Evolutionary conservation across 2,329 filamentous ascomycete genomes (phyloP).

Genomic region (Plenodomus tracheiphilus): DNA sequence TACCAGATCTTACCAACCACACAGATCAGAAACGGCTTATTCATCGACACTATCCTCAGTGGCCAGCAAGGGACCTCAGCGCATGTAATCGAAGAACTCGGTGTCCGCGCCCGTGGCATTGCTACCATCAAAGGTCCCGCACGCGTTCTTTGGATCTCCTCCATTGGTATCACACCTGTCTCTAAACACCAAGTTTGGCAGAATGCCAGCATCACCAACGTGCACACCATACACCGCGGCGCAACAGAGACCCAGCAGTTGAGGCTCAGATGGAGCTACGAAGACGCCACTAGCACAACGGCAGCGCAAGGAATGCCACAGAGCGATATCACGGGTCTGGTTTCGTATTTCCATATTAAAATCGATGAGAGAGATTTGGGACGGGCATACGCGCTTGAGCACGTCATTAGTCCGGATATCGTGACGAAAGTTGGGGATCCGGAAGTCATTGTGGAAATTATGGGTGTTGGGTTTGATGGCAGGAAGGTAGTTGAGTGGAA

Average conservation of each 20-base stretch:
- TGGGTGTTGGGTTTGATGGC: slow-evolving; percentile 5
- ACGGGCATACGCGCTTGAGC: slow-evolving; percentile 37
- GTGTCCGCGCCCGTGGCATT: slow-evolving; percentile 17
- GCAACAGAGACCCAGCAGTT: slow-evolving; percentile 20
- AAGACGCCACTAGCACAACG: background rate
- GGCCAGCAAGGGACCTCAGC: background rate
- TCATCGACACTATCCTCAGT: background rate
- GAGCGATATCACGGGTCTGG: slow-evolving; percentile 41
- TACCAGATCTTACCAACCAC: slow-evolving; percentile 2
- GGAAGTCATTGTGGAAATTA: background rate
- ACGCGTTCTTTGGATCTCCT: background rate
- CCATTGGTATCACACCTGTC: slow-evolving; percentile 2
- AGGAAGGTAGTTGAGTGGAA: background rate
- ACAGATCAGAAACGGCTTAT: background rate
- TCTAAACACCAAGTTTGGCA: slow-evolving; percentile 21
- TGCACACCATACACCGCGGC: slow-evolving; percentile 11
- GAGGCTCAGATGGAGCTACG: slow-evolving; percentile 33
- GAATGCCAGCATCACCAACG: slow-evolving; percentile 6
- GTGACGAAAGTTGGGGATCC: slow-evolving; percentile 1
- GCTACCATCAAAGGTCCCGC: background rate
- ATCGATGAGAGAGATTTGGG: slow-evolving; percentile 25
- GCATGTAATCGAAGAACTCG: slow-evolving; percentile 28
- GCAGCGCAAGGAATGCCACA: slow-evolving; percentile 20
- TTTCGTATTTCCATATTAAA: slow-evolving; percentile 36
- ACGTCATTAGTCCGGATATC: slow-evolving; percentile 16